These are phyloP conservation scores for Salmacisia buchloeana DNA, from an alignment of 1,284 basidiomycete genomes.

Conservation along the genomic window DNA sequence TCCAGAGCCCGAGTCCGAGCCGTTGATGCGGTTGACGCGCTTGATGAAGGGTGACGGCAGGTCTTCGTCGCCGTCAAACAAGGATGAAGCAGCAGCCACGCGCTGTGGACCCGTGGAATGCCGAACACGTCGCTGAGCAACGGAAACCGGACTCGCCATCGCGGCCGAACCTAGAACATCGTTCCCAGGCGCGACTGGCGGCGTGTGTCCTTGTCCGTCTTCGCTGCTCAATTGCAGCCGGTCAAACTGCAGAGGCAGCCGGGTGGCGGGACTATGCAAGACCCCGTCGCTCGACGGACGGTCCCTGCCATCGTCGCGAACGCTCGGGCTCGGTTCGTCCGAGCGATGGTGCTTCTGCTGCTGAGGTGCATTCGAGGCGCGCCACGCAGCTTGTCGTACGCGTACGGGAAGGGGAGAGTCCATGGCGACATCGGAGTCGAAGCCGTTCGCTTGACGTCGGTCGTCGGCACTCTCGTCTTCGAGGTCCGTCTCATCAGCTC, in stretches of 20 bases:
- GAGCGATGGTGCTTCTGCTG: no score
- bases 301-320: no score
- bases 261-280: no score
- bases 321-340: no score
- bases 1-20: background rate
- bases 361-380: background rate
- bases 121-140: no score
- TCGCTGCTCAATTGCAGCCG: no score
- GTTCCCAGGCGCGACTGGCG: no score
- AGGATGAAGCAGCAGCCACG: background rate
- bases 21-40: constrained; percentile 15
- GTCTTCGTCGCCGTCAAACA: constrained; percentile 10
- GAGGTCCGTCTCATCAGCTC: background rate
- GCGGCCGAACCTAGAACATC: no score
- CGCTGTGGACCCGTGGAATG: background rate
- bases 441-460: background rate
- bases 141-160: no score
- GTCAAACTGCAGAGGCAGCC: no score
- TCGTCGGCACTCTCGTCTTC: background rate
- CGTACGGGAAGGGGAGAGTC: background rate
- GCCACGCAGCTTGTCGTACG: background rate
- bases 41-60: constrained; percentile 23
- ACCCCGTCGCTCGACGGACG: no score
- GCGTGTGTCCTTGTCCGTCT: no score
- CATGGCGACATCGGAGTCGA: constrained; percentile 8